Evolutionary conservation across 2,329 filamentous ascomycete genomes (phyloP), one percentile per base, ranked within the genome.

Genomic region (Penicillium italicum): DNA sequence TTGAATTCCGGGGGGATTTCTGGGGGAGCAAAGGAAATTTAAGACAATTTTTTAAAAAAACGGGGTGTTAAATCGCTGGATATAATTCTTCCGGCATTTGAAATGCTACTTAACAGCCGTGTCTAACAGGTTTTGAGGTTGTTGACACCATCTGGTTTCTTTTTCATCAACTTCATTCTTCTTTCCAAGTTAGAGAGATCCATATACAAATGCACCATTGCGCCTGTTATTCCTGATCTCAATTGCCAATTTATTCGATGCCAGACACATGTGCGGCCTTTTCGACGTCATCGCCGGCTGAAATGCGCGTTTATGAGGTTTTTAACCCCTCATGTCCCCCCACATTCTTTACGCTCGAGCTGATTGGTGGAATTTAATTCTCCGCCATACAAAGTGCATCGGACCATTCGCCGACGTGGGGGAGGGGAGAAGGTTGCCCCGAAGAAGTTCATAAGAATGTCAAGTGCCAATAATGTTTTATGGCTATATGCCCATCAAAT

Each of bases 51-150:
- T 38, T 18, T 24, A 38, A 26, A 46, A 43, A 36, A 33, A 34
- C 20, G 42, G 54, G 59, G 31, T 31, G 28, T 55, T 57, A 50
- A 33, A 50, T 56, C 51, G 48, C 57, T 64, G 60, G 62, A 62
- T 14, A 56, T 64, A 62, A 64, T 65, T 66, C 60, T 61, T 64
- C 60, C 62, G 64, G 60, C 61, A 48, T 61, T 66, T 67, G 63
- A 62, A 64, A 36, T 34, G 42, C 14, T 31, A 37, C 26, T 63
- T 64, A 68, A 69, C 68, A 68, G 66, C 66, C 66, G 67, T 61
- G 60, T 64, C 61, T 62, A 58, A 62, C 59, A 58, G 52, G 8
- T 22, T 16, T 18, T 45, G 14, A 20, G 20, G 5, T 18, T 18
- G n/a, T 18, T 24, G 18, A 20, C 24, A 3, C 22, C n/a, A 11